Percentiles rank a stretch among this genome's conserved stretches.
Evolutionary conservation across 129 eudicot genomes (phyloP).

Genomic region (Lactuca sativa): DNA sequence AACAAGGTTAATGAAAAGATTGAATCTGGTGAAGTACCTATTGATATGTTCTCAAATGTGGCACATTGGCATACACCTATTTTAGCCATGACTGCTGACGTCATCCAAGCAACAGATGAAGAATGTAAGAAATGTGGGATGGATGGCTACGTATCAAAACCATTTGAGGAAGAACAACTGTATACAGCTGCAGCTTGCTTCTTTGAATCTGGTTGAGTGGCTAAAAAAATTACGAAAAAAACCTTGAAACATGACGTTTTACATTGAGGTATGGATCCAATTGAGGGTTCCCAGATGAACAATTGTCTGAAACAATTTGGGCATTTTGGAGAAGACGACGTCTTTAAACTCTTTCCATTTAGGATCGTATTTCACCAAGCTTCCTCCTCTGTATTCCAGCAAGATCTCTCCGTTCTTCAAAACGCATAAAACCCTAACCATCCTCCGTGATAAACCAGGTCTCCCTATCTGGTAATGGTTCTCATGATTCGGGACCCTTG

Average conservation of each 20-base stretch:
- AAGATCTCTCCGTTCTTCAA: slow-evolving; percentile 53
- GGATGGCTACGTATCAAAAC: slow-evolving; percentile 89
- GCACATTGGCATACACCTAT: slow-evolving; percentile 83
- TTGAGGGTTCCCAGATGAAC: slow-evolving; percentile 56
- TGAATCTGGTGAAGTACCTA: slow-evolving; percentile 31
- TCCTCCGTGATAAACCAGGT: slow-evolving; percentile 23
- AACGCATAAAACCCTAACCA: slow-evolving; percentile 39
- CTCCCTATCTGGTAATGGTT: slow-evolving; percentile 35
- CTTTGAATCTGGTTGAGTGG: slow-evolving; percentile 57
- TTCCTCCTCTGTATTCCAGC: slow-evolving; percentile 52
- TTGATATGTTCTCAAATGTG: slow-evolving; percentile 24
- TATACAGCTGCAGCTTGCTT: slow-evolving; percentile 78
- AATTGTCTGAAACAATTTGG: slow-evolving; percentile 47
- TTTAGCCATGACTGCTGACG: slow-evolving; percentile 97
- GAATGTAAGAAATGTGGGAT: slow-evolving; percentile 74
- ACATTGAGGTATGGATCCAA: slow-evolving; percentile 41
- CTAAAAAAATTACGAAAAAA: background rate
- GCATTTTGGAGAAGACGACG: slow-evolving; percentile 51
- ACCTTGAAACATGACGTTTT: background rate
- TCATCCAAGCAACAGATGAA: slow-evolving; percentile 78
- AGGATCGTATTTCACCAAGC: slow-evolving; percentile 52
- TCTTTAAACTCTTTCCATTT: slow-evolving; percentile 37
- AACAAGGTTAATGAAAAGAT: slow-evolving; percentile 35
- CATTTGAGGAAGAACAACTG: slow-evolving; percentile 70
- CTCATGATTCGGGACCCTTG: slow-evolving; percentile 22